These are phyloP conservation scores for Leucosporidium creatinivorum DNA, from an alignment of 768 basidiomycete genomes.

Conservation along the genomic window DNA sequence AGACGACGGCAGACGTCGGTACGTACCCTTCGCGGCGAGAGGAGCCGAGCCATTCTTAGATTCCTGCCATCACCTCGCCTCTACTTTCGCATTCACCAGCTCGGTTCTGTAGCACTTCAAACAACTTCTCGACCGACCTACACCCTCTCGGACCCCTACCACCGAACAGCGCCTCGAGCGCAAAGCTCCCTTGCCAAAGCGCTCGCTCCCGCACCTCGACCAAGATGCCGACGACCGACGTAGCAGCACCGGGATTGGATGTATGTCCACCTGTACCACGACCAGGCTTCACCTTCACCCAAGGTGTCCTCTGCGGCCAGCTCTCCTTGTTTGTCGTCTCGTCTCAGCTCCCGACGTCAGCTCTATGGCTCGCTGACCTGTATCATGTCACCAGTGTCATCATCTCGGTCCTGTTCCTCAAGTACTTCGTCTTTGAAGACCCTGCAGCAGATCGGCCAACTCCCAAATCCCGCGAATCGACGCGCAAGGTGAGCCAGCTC, in stretches of 20 bases:
- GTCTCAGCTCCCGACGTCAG: conserved; percentile 41
- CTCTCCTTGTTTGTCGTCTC: conserved; percentile 67
- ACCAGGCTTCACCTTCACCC: conserved; percentile 64
- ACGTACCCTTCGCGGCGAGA: too few species aligned
- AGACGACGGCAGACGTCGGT: too few species aligned
- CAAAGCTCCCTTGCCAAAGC: too few species aligned
- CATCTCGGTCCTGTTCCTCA: conserved; percentile 57
- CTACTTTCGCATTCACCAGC: too few species aligned
- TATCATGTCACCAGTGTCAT: conserved; percentile 25
- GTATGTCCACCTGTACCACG: background rate
- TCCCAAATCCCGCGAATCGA: background rate
- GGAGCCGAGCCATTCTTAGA: too few species aligned
- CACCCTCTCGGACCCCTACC: too few species aligned
- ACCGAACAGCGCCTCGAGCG: too few species aligned
- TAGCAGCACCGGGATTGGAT: background rate
- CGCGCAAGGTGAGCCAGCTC: conserved; percentile 6
- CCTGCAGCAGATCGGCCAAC: conserved; percentile 17
- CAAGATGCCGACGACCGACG: too few species aligned
- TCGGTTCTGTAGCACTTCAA: too few species aligned
- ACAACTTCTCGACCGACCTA: too few species aligned
- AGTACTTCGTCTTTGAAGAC: conserved; percentile 90
- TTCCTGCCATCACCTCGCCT: too few species aligned
- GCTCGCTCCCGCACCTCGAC: too few species aligned
- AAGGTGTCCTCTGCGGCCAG: conserved; percentile 87
- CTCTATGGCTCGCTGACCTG: background rate